These are phyloP conservation scores for Thecaphora thlaspeos DNA, from an alignment of 1,284 basidiomycete species.

Conservation along the genomic window DNA sequence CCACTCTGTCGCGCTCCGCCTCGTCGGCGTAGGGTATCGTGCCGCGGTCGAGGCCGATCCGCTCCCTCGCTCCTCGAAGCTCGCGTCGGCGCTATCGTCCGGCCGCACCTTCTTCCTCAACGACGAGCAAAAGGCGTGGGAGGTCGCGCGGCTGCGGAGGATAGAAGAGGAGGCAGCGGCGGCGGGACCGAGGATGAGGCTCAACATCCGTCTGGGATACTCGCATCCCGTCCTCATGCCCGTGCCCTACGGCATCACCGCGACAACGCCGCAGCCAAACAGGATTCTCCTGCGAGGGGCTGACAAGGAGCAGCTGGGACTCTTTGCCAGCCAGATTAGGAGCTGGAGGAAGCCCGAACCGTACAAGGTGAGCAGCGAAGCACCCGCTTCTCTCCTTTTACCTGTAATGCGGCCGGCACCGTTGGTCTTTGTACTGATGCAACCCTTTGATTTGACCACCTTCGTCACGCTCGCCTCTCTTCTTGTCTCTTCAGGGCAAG, in stretches of 20 bases:
- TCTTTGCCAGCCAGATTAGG: constrained; percentile 84
- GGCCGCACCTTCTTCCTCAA: constrained; percentile 33
- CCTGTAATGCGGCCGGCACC: too few relatives aligned
- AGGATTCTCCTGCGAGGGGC: constrained; percentile 62
- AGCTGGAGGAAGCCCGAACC: constrained; percentile 87
- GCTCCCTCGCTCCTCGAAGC: constrained; percentile 23
- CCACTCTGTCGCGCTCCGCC: constrained; percentile 75
- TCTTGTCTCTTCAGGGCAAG: constrained; percentile 58
- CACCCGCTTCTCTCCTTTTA: too few relatives aligned
- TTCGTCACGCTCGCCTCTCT: constrained; percentile 3
- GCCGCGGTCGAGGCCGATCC: constrained; percentile 83
- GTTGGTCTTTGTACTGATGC: too few relatives aligned
- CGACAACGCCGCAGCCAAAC: constrained; percentile 60
- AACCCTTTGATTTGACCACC: too few relatives aligned
- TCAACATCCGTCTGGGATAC: constrained; percentile 68
- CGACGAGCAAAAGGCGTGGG: constrained; percentile 28
- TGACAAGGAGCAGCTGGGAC: constrained; percentile 68
- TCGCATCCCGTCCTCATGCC: constrained; percentile 82
- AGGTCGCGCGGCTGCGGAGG: constrained; percentile 18
- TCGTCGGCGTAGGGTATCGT: constrained; percentile 94
- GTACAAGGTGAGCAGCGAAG: constrained; percentile 95
- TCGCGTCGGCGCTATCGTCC: constrained; percentile 32
- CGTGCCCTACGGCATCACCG: constrained; percentile 64
- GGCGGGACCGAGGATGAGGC: constrained; percentile 26
- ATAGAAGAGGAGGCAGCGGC: constrained; percentile 11